These are phyloP conservation scores for Colletotrichum higginsianum DNA, from an alignment of 2,329 filamentous ascomycete genomes.

Conservation along the genomic window DNA sequence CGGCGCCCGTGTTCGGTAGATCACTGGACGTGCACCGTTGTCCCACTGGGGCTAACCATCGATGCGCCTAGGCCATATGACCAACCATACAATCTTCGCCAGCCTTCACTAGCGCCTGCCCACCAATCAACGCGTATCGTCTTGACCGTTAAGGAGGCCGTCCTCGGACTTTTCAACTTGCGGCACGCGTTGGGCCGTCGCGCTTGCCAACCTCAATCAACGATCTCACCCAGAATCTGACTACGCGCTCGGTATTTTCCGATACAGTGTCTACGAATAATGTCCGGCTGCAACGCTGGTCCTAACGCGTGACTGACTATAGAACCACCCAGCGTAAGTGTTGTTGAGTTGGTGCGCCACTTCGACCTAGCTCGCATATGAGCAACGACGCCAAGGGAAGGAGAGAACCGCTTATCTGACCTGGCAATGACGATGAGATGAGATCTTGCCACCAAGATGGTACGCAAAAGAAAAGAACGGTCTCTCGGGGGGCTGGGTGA, in stretches of 20 bases:
- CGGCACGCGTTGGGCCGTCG: conserved; percentile 16
- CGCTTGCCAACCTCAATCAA: conserved; percentile 17
- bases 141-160: conserved; percentile 1
- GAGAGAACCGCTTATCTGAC: conserved; percentile 7
- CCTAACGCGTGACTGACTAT: conserved; percentile 2
- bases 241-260: conserved; percentile 5
- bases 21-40: conserved; percentile 35
- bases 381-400: not conserved
- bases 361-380: not conserved
- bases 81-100: not conserved
- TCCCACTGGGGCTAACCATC: conserved; percentile 3
- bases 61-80: not conserved
- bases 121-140: not conserved
- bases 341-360: not conserved
- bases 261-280: not conserved
- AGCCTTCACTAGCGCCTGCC: not conserved
- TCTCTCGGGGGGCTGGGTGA: not conserved
- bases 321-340: not conserved
- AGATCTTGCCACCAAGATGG: conserved; percentile 17
- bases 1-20: conserved; percentile 36
- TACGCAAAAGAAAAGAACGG: conserved; percentile 30
- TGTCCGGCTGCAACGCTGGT: conserved; percentile 10
- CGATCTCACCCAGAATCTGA: conserved; percentile 8
- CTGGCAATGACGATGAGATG: conserved; percentile 1
- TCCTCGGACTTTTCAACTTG: not conserved